phyloP scores from a whole-genome alignment of 257 asterid species.

The Ehretia macrophylla region DNA sequence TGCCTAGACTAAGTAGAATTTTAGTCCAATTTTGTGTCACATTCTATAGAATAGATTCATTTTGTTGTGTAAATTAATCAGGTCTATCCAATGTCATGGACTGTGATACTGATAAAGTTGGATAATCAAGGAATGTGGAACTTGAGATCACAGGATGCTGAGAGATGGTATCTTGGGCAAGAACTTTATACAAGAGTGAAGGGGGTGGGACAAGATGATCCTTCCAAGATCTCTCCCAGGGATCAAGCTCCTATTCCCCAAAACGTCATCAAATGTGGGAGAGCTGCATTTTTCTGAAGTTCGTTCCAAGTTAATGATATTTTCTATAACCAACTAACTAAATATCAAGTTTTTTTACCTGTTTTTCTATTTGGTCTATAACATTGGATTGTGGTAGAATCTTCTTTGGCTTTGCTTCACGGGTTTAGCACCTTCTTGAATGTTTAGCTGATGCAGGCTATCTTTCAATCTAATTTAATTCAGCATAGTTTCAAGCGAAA shows the following conservation, averaged over 20 bases:
- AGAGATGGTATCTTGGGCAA: conserved; percentile 31
- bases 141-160: conserved; percentile 34
- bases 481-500: too few relatives aligned
- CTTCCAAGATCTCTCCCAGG: conserved; percentile 21
- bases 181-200: conserved; percentile 30
- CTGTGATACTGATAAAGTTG: conserved; percentile 17
- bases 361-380: too few relatives aligned
- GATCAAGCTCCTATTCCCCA: conserved; percentile 27
- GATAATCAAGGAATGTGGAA: conserved; percentile 39
- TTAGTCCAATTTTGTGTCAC: not conserved
- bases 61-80: not conserved
- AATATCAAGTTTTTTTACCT: too few relatives aligned
- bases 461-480: too few relatives aligned
- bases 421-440: too few relatives aligned
- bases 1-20: not conserved
- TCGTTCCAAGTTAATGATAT: too few relatives aligned
- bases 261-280: conserved; percentile 25
- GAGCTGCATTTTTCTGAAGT: conserved; percentile 5
- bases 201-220: conserved; percentile 14
- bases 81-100: conserved; percentile 41
- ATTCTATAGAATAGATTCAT: too few relatives aligned
- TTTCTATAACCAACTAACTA: too few relatives aligned
- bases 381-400: too few relatives aligned
- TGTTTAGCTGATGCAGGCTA: too few relatives aligned
- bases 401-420: too few relatives aligned